Base-by-base conservation (phyloP, 208 protist genomes). In the Giardia duodenalis region DNA sequence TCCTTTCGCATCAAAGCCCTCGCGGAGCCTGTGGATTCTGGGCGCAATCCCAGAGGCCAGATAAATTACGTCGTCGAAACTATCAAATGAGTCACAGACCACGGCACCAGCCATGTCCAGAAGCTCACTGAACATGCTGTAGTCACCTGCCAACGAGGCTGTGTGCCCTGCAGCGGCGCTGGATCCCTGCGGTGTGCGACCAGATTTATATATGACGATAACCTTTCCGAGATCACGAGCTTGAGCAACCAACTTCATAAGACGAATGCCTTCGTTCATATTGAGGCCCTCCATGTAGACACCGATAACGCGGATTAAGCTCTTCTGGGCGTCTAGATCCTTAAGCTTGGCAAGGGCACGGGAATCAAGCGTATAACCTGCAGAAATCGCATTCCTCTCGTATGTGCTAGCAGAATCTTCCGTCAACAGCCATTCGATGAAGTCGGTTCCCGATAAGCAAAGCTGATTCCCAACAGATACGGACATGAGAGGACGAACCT, bases 381-480 rank as follows among this genome's bases (percentile, higher is more conserved):
- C n/a, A n/a, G 44, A 1, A 67, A n/a, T 2, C 0, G 2, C 0
- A 39, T 93, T 0, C 45, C 67, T 88, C 4, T 2, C 0, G 44
- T 90, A 22, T 43, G 67, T 42, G 42, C 0, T 0, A 0, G 45
- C 2, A 4, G 46, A 42, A 4, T 86, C 0, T 22, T 42, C 30
- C 30, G 86, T 0, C 43, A 94, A 47, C 0, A 93, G 46, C 4
- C 94, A 86, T 22, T 94, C 93, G 0, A 94, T n/a, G 67, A 94
- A 94, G 46, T 94, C 93, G 90, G 39, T n/a, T 0, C 46, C 91
- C 0, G 93, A 94, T 0, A 94, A 2, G 57, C 94, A 93, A 47
- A 94, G 48, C 67, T 94, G 93, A 87, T 94, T 94, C 46, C 93
- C 93, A 88, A 94, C 93, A 86, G 93, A 94, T 1, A 94, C 42